Percentiles rank a stretch among this genome's conserved stretches.
These are phyloP conservation scores for Sambucus nigra DNA, from an alignment of 129 eudicot species.

Conservation along the genomic window DNA sequence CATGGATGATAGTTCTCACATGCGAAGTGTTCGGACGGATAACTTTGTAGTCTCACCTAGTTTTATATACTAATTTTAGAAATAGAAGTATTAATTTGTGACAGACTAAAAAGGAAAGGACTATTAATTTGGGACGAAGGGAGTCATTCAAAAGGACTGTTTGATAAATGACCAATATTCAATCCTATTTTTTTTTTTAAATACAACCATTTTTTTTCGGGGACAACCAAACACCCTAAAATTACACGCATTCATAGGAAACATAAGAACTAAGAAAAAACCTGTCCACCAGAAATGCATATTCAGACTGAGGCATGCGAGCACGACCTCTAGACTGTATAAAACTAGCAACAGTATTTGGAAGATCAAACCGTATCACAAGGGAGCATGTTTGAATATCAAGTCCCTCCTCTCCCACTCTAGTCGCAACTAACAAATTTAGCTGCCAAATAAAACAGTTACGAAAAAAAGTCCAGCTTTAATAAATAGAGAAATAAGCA, in stretches of 20 bases:
- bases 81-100: no score
- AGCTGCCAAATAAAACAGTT: slow-evolving; percentile 42
- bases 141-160: no score
- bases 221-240: background rate
- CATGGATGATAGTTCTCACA: no score
- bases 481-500: no score
- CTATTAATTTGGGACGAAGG: no score
- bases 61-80: no score
- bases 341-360: slow-evolving; percentile 91
- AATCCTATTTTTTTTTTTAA: no score
- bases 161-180: no score
- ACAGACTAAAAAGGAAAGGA: no score
- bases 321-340: slow-evolving; percentile 99
- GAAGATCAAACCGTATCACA: slow-evolving; percentile 95
- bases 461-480: background rate
- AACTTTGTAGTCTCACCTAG: no score
- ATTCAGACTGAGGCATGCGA: slow-evolving; percentile 96
- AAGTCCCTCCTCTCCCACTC: slow-evolving; percentile 98
- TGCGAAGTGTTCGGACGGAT: no score
- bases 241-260: slow-evolving; percentile 1
- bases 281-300: slow-evolving; percentile 89
- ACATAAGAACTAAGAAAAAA: slow-evolving; percentile 17
- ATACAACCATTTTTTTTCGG: no score
- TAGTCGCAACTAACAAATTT: slow-evolving; percentile 88
- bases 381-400: slow-evolving; percentile 99